Base-by-base conservation (phyloP, 768 basidiomycete genomes). In the Cystofilobasidium macerans region DNA sequence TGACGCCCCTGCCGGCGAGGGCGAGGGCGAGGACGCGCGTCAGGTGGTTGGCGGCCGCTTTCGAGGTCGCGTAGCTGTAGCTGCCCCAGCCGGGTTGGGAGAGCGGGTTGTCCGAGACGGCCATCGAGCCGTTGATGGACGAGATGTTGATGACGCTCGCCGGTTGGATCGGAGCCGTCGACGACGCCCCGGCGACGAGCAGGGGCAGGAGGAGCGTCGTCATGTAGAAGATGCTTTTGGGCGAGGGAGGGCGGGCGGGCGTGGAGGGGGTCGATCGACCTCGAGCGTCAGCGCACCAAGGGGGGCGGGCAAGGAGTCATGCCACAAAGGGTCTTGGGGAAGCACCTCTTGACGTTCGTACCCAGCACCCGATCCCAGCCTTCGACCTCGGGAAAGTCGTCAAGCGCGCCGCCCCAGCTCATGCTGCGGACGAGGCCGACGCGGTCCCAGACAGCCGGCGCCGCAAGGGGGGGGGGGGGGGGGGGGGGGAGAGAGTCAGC, bases 321-420 rank as follows among this genome's bases (percentile, higher is more conserved):
- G 20, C 12, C 6, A 47, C n/a, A n/a, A 9, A 47, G 14, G 45
- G 43, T 45, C 13, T 20, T 5, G 43, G 11, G 18, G 11, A 20
- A 45, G 43, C 42, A 64, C 58, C 64, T 84, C 78, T 91, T 92
- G 60, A 92, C 88, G 72, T 92, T 92, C 42, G 90, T 82, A 26
- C 83, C 82, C 73, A 90, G 82, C 43, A 91, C 79, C 40, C 85
- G 84, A 69, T 91, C 88, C 89, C 89, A 91, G 1, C 89, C 89
- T 70, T 84, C 84, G 70, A 83, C 83, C 75, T 90, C 88, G 0
- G 88, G 87, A 69, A 87, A 77, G 73, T 85, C 80, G 13, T 82
- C 78, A 73, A 80, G 87, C 0, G 83, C 80, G 11, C 85, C 83
- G 22, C 86, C 88, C 88, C 87, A 89, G n/a, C 85, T 81, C 35